These are phyloP conservation scores for Skeletonema potamos DNA, from an alignment of 108 stramenopile species.

Conservation along the genomic window DNA sequence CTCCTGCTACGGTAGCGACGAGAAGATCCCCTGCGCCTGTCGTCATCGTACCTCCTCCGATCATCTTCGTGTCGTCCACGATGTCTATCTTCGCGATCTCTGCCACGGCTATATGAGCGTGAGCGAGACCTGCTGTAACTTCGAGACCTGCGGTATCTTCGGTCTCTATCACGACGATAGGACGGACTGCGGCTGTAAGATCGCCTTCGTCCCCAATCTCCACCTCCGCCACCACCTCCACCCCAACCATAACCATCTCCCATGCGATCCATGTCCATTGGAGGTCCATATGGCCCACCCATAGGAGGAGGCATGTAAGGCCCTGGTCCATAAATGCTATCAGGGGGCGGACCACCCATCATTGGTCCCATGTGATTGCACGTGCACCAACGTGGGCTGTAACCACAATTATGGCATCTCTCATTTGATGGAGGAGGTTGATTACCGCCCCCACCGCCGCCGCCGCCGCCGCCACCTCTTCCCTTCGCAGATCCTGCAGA, in stretches of 20 bases:
- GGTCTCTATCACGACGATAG: conserved; percentile 47
- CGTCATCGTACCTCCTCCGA: conserved; percentile 18
- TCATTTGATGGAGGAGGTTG: conserved; percentile 47
- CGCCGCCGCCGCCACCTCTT: conserved; percentile 1
- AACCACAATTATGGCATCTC: conserved; percentile 76
- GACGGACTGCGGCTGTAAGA: conserved; percentile 70
- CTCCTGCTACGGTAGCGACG: conserved; percentile 36
- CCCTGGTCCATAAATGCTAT: conserved; percentile 32
- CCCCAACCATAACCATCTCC: conserved; percentile 48
- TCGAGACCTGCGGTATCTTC: conserved; percentile 46
- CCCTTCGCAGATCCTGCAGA: conserved; percentile 70
- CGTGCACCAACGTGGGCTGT: conserved; percentile 82
- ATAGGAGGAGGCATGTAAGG: conserved; percentile 31
- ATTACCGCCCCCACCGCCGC: neutral
- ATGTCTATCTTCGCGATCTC: conserved; percentile 37
- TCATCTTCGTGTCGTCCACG: conserved; percentile 33
- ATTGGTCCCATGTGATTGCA: conserved; percentile 54
- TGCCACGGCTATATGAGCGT: conserved; percentile 29
- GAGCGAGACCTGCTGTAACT: conserved; percentile 47
- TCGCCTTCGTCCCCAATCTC: conserved; percentile 44
- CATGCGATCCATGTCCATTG: conserved; percentile 28
- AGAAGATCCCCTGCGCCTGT: conserved; percentile 26
- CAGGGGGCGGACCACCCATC: conserved; percentile 32
- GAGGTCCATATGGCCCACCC: conserved; percentile 28
- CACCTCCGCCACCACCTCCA: conserved; percentile 44